A percentile compares a stretch with the other conserved stretches of the same genome.
phyloP scores from a whole-genome alignment of 306 rosid genomes.

The Quercus glauca region DNA sequence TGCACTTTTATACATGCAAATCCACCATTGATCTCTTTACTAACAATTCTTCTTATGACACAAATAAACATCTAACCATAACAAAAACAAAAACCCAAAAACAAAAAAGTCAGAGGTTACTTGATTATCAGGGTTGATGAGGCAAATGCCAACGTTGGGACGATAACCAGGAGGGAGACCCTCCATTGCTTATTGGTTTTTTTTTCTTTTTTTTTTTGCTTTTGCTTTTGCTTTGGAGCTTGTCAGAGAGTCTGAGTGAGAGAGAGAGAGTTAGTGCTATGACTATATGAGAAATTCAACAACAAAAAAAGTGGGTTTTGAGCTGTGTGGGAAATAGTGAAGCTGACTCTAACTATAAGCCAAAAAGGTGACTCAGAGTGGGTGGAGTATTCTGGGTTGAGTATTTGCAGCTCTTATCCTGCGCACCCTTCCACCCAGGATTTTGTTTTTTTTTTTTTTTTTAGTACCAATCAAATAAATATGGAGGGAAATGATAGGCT shows the following conservation, averaged over 20 bases:
- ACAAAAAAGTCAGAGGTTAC: conserved; percentile 24
- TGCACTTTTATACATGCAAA: not conserved
- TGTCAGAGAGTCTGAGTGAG: not conserved
- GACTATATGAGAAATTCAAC: conserved; percentile 12
- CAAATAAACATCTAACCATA: not conserved
- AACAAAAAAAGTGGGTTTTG: conserved; percentile 8
- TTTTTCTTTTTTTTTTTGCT: conserved; percentile 17
- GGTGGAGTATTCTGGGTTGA: conserved; percentile 13
- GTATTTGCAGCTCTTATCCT: conserved; percentile 26
- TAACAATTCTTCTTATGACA: not conserved
- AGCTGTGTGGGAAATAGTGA: conserved; percentile 41
- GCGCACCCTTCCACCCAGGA: conserved; percentile 23
- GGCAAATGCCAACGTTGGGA: conserved; percentile 98
- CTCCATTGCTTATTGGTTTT: conserved; percentile 70
- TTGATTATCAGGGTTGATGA: conserved; percentile 76
- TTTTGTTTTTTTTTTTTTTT: not conserved
- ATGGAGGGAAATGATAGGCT: not conserved
- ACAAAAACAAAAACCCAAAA: not conserved
- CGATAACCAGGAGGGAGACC: conserved; percentile 91
- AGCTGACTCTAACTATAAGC: conserved; percentile 47
- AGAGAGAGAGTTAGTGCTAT: conserved; percentile 4
- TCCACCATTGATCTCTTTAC: not conserved
- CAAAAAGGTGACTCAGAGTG: conserved; percentile 25
- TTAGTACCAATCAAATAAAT: not conserved
- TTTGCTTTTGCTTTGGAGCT: conserved; percentile 18